Conservation (phyloP, 2,329 filamentous ascomycete species). For the Cyclaneusma minus region DNA sequence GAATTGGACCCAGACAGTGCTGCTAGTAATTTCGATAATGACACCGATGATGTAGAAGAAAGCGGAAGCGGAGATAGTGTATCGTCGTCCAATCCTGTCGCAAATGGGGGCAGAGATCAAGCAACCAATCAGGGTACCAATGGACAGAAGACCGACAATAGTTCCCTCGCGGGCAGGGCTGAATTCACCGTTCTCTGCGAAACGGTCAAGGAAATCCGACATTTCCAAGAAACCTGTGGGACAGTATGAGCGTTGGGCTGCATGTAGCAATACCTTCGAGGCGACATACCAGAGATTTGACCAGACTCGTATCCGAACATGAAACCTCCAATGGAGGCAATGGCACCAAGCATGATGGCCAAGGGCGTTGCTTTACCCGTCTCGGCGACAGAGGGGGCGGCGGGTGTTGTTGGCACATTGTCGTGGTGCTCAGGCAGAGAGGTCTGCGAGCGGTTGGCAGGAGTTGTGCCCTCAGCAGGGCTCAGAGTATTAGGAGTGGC, state of each 20-base stretch:
- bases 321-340: constrained; percentile 39
- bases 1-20: constrained; percentile 43
- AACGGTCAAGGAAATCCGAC: constrained; percentile 37
- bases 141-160: constrained; percentile 45
- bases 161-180: constrained; percentile 43
- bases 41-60: constrained; percentile 50
- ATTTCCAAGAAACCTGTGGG: constrained; percentile 44
- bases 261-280: background rate
- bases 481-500: too few species aligned
- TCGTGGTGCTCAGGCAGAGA: too few species aligned
- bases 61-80: constrained; percentile 45
- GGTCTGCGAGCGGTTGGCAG: too few species aligned
- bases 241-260: constrained; percentile 22
- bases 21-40: constrained; percentile 43
- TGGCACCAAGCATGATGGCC: constrained; percentile 31
- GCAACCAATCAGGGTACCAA: constrained; percentile 43
- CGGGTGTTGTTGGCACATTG: constrained; percentile 6
- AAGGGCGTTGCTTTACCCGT: constrained; percentile 18
- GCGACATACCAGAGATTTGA: constrained; percentile 29
- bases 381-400: constrained; percentile 2
- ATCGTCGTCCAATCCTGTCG: constrained; percentile 43
- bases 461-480: too few species aligned
- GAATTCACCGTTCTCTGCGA: constrained; percentile 33
- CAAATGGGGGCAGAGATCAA: constrained; percentile 43
- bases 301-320: constrained; percentile 31